phyloP scores from a whole-genome alignment of 306 rosid species.

The Notholithocarpus densiflorus region DNA sequence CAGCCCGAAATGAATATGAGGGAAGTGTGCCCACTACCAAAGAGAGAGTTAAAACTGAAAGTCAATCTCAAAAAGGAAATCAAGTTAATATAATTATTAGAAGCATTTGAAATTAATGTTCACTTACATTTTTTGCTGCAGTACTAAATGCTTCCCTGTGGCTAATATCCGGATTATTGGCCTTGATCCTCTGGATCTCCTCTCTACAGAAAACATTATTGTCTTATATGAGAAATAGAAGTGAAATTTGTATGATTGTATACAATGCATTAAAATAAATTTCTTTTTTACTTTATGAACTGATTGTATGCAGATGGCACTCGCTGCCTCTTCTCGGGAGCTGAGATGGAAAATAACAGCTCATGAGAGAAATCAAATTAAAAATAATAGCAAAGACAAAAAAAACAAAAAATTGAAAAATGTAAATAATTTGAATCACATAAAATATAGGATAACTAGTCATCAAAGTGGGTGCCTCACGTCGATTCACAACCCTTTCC shows the following conservation, averaged over 20 bases:
- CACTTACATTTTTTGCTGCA: slow-evolving; percentile 85
- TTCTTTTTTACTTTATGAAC: slow-evolving; percentile 83
- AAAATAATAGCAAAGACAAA: neutral
- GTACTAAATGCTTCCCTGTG: slow-evolving; percentile 98
- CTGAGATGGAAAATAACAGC: slow-evolving; percentile 76
- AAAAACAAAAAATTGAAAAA: neutral
- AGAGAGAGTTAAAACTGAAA: neutral
- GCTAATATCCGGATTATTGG: slow-evolving; percentile 92
- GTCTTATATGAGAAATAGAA: neutral
- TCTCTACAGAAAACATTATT: slow-evolving; percentile 49
- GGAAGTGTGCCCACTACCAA: slow-evolving; percentile 95
- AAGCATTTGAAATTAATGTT: neutral
- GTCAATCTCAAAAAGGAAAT: neutral
- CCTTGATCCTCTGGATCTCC: slow-evolving; percentile 98
- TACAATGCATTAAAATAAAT: neutral
- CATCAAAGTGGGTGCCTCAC: slow-evolving; percentile 41
- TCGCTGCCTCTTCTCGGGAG: slow-evolving; percentile 99
- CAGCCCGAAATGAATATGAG: slow-evolving; percentile 93
- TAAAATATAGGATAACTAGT: neutral
- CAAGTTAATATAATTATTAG: neutral
- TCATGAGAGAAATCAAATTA: slow-evolving; percentile 17
- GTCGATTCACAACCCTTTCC: slow-evolving; percentile 73
- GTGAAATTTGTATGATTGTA: neutral
- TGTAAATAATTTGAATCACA: neutral
- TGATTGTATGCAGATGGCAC: slow-evolving; percentile 99